phyloP scores from a whole-genome alignment of 2,329 filamentous ascomycete genomes.

The Sarocladiaceae sp. region DNA sequence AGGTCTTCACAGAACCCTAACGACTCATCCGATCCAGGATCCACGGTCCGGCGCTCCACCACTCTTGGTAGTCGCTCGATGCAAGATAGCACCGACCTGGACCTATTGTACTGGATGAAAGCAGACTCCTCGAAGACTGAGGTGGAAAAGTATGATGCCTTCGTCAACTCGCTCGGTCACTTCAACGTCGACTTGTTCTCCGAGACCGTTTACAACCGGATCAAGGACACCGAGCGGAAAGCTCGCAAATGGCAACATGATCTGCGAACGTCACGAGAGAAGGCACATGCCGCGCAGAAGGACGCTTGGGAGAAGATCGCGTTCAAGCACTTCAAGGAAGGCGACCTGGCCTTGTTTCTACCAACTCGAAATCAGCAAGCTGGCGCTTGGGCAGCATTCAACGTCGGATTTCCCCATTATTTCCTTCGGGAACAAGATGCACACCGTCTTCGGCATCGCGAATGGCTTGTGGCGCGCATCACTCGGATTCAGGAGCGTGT shows the following conservation, averaged over 20 bases:
- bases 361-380: slow-evolving; percentile 92
- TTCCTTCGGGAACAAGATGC: slow-evolving; percentile 90
- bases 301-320: slow-evolving; percentile 95
- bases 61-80: slow-evolving; percentile 47
- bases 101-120: slow-evolving; percentile 77
- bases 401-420: slow-evolving; percentile 93
- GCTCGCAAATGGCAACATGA: slow-evolving; percentile 92
- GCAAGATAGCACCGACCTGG: slow-evolving; percentile 59
- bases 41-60: slow-evolving; percentile 47
- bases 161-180: slow-evolving; percentile 63
- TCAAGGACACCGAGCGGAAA: slow-evolving; percentile 89
- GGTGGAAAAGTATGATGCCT: slow-evolving; percentile 65
- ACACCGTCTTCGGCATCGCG: slow-evolving; percentile 75
- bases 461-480: slow-evolving; percentile 96
- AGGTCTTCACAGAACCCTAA: slow-evolving; percentile 48
- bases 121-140: slow-evolving; percentile 56
- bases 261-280: slow-evolving; percentile 78
- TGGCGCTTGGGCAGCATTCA: slow-evolving; percentile 96
- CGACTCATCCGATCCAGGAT: slow-evolving; percentile 50
- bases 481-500: slow-evolving; percentile 86
- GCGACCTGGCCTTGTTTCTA: slow-evolving; percentile 87
- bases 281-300: slow-evolving; percentile 70
- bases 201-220: slow-evolving; percentile 78
- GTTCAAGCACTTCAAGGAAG: slow-evolving; percentile 92
- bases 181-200: slow-evolving; percentile 82